Percentiles rank a stretch among this genome's conserved stretches.
These are phyloP conservation scores for Phoma sp. DNA, from an alignment of 2,329 filamentous ascomycete species.

Conservation along the genomic window DNA sequence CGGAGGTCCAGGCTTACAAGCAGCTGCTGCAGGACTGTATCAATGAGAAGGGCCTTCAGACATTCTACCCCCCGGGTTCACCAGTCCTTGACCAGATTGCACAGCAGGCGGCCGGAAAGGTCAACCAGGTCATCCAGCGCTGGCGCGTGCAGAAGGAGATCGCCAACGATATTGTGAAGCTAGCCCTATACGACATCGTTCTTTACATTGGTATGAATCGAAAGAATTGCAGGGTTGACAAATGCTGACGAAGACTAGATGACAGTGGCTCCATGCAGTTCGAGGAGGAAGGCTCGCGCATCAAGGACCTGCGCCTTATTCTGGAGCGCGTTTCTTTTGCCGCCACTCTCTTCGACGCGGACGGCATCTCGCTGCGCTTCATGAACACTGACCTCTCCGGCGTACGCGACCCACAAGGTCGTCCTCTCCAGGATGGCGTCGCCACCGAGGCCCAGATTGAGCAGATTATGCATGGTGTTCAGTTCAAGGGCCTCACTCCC, in stretches of 20 bases:
- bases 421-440: conserved; percentile 60
- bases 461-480: conserved; percentile 62
- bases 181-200: conserved; percentile 67
- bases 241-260: conserved; percentile 50
- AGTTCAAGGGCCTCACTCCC: conserved; percentile 71
- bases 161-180: conserved; percentile 67
- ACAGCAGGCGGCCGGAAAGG: conserved; percentile 55
- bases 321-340: conserved; percentile 68
- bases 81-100: conserved; percentile 60
- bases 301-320: conserved; percentile 70
- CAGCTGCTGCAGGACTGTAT: conserved; percentile 62
- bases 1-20: conserved; percentile 62
- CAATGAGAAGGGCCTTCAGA: conserved; percentile 65
- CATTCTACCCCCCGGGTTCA: conserved; percentile 64
- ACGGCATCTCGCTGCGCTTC: conserved; percentile 72
- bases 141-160: conserved; percentile 66
- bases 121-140: conserved; percentile 62
- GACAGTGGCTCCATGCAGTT: conserved; percentile 75
- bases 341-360: conserved; percentile 71
- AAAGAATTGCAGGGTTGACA: background rate
- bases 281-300: conserved; percentile 70
- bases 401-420: conserved; percentile 34
- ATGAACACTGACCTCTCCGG: conserved; percentile 65
- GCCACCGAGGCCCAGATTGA: conserved; percentile 64
- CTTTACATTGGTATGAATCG: conserved; percentile 60